Percentiles rank a stretch among this genome's conserved stretches.
Evolutionary conservation across 129 eudicot genomes (phyloP).

Genomic region (Escallonia herrerae): DNA sequence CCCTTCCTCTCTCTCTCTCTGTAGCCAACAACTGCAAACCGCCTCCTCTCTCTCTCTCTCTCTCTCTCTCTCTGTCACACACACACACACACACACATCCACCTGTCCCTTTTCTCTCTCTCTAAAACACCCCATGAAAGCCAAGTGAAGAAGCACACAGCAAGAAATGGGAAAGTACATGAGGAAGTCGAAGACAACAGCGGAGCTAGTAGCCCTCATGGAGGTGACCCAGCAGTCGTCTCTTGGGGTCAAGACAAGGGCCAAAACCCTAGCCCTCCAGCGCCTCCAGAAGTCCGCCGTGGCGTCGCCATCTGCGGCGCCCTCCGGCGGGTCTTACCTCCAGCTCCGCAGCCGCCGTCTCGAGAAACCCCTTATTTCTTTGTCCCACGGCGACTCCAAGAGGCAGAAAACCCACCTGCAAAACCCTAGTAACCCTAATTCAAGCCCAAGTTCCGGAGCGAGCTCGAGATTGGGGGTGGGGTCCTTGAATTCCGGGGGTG

Average conservation of each 20-base stretch:
- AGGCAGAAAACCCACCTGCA: not conserved
- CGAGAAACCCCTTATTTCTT: conserved; percentile 17
- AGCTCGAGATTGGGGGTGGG: too few relatives aligned
- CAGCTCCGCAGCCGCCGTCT: conserved; percentile 61
- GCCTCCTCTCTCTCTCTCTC: too few relatives aligned
- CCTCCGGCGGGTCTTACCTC: conserved; percentile 37
- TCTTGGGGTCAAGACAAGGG: conserved; percentile 17
- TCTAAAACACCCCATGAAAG: not conserved
- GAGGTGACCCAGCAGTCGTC: not conserved
- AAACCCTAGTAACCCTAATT: conserved; percentile 23
- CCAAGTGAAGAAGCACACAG: not conserved
- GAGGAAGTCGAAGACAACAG: conserved; percentile 12
- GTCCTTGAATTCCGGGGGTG: not conserved
- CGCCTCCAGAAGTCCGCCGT: not conserved
- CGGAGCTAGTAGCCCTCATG: not conserved
- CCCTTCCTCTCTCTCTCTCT: too few relatives aligned
- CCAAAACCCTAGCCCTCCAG: conserved; percentile 17
- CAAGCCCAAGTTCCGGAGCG: not conserved
- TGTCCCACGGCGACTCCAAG: conserved; percentile 2
- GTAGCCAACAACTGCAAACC: too few relatives aligned
- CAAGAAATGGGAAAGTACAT: conserved; percentile 12
- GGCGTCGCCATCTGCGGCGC: not conserved
- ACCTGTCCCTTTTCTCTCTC: not conserved
- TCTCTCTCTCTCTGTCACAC: too few relatives aligned
- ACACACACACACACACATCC: not conserved